Evolutionary conservation across 1,284 basidiomycete species (phyloP).

Genomic region (Fomitopsis schrenkii): DNA sequence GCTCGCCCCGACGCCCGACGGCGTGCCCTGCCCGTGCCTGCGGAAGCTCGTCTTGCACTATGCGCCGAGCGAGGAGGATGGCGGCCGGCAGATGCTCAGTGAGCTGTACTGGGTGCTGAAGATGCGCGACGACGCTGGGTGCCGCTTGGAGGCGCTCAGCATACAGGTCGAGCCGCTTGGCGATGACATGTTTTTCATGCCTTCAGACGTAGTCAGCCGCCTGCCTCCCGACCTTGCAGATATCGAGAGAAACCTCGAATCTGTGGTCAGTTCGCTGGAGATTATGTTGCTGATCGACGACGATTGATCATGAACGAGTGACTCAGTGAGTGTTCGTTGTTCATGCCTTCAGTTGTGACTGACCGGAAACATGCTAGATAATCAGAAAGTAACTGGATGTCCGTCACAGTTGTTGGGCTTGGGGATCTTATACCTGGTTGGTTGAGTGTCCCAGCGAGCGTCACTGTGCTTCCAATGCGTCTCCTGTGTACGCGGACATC

Average conservation of each 20-base stretch:
- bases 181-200: neutral
- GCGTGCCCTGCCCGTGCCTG: neutral
- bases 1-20: neutral
- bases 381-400: no score
- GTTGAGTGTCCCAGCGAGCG: no score
- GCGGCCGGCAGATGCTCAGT: neutral
- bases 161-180: neutral
- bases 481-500: no score
- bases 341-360: neutral
- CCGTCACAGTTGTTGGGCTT: no score
- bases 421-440: no score
- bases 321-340: neutral
- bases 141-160: neutral
- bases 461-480: no score
- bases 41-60: neutral
- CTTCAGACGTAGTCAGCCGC: neutral
- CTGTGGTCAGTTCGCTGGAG: neutral
- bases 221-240: neutral
- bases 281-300: neutral
- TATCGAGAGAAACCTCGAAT: neutral
- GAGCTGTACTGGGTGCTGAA: neutral
- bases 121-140: neutral
- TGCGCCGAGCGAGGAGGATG: neutral
- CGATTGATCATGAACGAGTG: neutral
- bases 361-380: no score